phyloP scores from a whole-genome alignment of 305 asterid species.

The Ilex paraguariensis region DNA sequence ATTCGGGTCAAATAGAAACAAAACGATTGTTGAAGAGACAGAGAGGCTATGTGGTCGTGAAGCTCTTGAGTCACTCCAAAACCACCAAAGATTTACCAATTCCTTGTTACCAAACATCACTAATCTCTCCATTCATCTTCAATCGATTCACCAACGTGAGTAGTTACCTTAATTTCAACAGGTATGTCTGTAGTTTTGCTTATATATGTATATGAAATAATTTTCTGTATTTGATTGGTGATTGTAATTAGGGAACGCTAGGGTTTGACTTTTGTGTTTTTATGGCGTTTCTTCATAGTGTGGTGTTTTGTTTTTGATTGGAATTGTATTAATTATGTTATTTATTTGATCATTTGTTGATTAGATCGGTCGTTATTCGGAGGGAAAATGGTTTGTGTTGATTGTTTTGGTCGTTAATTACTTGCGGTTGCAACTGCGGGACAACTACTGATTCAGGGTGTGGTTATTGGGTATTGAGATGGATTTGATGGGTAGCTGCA shows the following conservation, averaged over 20 bases:
- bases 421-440: too few species aligned
- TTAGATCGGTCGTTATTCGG: slow-evolving; percentile 10
- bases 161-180: too few species aligned
- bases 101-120: too few species aligned
- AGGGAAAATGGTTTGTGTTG: slow-evolving; percentile 9
- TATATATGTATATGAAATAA: too few species aligned
- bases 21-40: slow-evolving; percentile 21
- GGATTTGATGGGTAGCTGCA: slow-evolving; percentile 86
- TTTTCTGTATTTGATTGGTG: too few species aligned
- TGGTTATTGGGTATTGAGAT: slow-evolving; percentile 25
- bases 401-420: slow-evolving; percentile 1
- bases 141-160: too few species aligned
- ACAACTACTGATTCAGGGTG: too few species aligned
- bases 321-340: neutral
- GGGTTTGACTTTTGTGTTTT: too few species aligned
- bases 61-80: slow-evolving; percentile 1
- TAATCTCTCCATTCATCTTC: too few species aligned
- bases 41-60: slow-evolving; percentile 19
- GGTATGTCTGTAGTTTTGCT: too few species aligned
- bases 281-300: neutral
- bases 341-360: neutral
- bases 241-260: too few species aligned
- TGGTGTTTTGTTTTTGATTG: slow-evolving; percentile 1
- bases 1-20: slow-evolving; percentile 23
- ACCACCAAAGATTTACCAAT: neutral